Conservation (phyloP, 169 alveolate species). For the Plasmodium ovale region DNA sequence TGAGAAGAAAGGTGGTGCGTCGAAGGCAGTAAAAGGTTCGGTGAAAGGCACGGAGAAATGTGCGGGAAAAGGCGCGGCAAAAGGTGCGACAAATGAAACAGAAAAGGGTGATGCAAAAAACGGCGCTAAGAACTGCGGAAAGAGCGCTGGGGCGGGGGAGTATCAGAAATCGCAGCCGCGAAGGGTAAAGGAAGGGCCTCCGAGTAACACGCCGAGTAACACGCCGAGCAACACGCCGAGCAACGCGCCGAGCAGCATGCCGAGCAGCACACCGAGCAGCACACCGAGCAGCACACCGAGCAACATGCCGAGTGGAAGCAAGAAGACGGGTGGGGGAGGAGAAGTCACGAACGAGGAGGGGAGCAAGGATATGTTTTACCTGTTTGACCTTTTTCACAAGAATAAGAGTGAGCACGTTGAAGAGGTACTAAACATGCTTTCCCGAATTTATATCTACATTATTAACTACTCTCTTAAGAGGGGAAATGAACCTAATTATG, state of each 20-base stretch:
- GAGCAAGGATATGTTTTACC: slow-evolving; percentile 1
- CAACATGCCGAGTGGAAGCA: background rate
- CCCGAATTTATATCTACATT: slow-evolving; percentile 31
- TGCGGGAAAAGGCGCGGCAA: too few species aligned
- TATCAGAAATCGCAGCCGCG: background rate
- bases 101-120: background rate
- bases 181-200: background rate
- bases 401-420: slow-evolving; percentile 19
- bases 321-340: background rate
- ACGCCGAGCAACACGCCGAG: background rate
- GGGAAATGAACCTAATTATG: background rate
- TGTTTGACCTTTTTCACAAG: slow-evolving; percentile 38
- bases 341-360: background rate
- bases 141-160: too few species aligned
- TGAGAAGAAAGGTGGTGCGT: background rate
- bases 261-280: background rate
- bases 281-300: background rate
- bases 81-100: background rate
- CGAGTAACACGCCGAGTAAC: background rate
- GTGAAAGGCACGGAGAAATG: too few species aligned
- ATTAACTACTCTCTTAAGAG: slow-evolving; percentile 43
- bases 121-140: too few species aligned
- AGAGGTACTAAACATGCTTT: slow-evolving; percentile 22
- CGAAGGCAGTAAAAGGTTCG: background rate
- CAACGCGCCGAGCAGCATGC: background rate